phyloP scores from a whole-genome alignment of 1,284 basidiomycete genomes.

The Xanthoconium separans region DNA sequence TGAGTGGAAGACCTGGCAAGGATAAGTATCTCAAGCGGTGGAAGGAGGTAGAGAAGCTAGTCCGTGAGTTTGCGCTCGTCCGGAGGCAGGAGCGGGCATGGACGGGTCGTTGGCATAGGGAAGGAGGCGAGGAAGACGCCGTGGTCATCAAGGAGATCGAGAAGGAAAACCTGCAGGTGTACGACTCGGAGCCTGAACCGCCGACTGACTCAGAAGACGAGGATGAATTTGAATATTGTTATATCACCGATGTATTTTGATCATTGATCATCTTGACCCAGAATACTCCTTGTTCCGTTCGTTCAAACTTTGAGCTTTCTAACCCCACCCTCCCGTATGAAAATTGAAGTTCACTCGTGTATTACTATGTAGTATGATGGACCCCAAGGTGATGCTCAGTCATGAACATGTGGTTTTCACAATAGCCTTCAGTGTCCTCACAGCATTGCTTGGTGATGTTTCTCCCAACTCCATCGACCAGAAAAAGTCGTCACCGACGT shows the following conservation, averaged over 20 bases:
- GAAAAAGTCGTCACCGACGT: too few species aligned
- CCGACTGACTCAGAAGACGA: constrained; percentile 23
- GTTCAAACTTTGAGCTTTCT: not conserved
- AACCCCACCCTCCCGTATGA: not conserved
- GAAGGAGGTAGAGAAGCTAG: constrained; percentile 25
- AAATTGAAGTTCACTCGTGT: not conserved
- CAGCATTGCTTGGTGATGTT: too few species aligned
- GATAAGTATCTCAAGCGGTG: constrained; percentile 26
- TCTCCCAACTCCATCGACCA: too few species aligned
- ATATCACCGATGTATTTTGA: constrained; percentile 8
- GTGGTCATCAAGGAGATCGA: not conserved
- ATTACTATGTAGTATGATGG: not conserved
- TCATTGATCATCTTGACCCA: too few species aligned
- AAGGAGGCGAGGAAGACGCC: not conserved
- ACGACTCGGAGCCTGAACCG: constrained; percentile 28
- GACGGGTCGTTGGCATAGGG: not conserved
- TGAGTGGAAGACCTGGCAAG: constrained; percentile 21
- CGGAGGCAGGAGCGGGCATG: constrained; percentile 25
- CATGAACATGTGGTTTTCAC: too few species aligned
- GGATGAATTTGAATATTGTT: constrained; percentile 31
- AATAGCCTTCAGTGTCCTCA: too few species aligned
- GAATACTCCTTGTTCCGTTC: not conserved
- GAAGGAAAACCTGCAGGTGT: constrained; percentile 15
- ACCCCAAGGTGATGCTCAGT: too few species aligned
- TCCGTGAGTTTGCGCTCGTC: constrained; percentile 24